Evolutionary conservation across 2,329 filamentous ascomycete species (phyloP).

Genomic region (Beauveria pseudobassiana): DNA sequence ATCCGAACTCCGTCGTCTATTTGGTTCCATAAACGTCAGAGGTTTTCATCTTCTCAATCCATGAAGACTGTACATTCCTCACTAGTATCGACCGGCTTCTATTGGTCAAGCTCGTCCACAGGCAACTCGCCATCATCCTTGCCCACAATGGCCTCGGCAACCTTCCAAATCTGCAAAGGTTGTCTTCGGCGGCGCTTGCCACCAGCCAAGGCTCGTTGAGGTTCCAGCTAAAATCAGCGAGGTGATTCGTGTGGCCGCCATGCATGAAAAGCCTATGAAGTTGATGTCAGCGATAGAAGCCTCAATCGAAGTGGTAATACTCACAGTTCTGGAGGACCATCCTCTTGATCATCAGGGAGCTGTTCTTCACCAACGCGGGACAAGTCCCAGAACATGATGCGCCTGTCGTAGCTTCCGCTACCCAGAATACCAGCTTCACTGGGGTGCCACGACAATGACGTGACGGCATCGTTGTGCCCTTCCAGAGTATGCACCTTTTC

Average conservation of each 20-base stretch:
- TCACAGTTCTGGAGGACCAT: slow-evolving; percentile 89
- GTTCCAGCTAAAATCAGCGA: slow-evolving; percentile 98
- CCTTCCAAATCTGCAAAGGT: slow-evolving; percentile 94
- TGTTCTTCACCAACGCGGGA: slow-evolving; percentile 90
- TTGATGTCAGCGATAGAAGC: background rate
- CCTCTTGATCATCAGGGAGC: slow-evolving; percentile 86
- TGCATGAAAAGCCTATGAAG: slow-evolving; percentile 82
- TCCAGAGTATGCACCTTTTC: slow-evolving; percentile 85
- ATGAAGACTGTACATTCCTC: slow-evolving; percentile 21
- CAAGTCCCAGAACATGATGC: slow-evolving; percentile 95
- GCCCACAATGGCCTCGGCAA: slow-evolving; percentile 72
- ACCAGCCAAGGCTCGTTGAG: slow-evolving; percentile 94
- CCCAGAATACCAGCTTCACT: slow-evolving; percentile 81
- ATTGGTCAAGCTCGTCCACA: slow-evolving; percentile 67
- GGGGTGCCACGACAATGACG: slow-evolving; percentile 91
- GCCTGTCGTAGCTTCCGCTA: slow-evolving; percentile 84
- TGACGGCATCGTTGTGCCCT: slow-evolving; percentile 82
- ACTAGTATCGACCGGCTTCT: slow-evolving; percentile 16
- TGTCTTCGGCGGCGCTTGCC: slow-evolving; percentile 92
- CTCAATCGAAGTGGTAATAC: slow-evolving; percentile 26
- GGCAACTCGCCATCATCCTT: slow-evolving; percentile 69
- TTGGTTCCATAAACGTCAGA: background rate
- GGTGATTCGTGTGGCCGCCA: slow-evolving; percentile 92
- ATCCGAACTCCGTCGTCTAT: background rate
- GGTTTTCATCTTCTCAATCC: slow-evolving; percentile 21